Evolutionary conservation across 768 basidiomycete species (phyloP).

Genomic region (Agaricus blazei): DNA sequence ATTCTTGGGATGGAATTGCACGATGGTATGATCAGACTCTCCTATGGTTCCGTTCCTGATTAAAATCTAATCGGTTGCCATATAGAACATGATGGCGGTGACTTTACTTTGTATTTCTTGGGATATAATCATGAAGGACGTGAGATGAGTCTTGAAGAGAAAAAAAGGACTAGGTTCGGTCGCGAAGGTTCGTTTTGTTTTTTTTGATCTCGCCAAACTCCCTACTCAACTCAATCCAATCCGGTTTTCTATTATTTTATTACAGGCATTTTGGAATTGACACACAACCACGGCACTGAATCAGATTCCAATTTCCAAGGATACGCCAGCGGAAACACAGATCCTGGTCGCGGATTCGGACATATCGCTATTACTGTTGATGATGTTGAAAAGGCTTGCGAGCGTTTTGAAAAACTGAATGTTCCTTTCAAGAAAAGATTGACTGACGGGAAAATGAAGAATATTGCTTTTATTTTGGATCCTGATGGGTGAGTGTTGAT

Average conservation of each 20-base stretch:
- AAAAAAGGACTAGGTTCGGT: slow-evolving; percentile 38
- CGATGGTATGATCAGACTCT: slow-evolving; percentile 31
- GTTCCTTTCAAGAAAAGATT: slow-evolving; percentile 87
- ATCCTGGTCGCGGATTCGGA: slow-evolving; percentile 76
- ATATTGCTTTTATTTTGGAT: slow-evolving; percentile 82
- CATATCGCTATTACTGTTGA: slow-evolving; percentile 87
- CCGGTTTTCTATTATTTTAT: neutral
- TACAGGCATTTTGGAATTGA: slow-evolving; percentile 78
- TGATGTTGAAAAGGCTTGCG: slow-evolving; percentile 78
- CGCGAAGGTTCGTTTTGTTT: slow-evolving; percentile 54
- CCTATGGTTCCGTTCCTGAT: neutral
- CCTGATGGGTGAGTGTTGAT: slow-evolving; percentile 62
- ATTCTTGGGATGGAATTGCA: slow-evolving; percentile 76
- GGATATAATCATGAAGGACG: slow-evolving; percentile 64
- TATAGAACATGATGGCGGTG: slow-evolving; percentile 47
- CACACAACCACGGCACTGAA: slow-evolving; percentile 91
- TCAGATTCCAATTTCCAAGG: slow-evolving; percentile 70
- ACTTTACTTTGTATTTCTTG: slow-evolving; percentile 84
- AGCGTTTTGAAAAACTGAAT: slow-evolving; percentile 71
- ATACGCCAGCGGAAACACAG: slow-evolving; percentile 82
- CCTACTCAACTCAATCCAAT: no score
- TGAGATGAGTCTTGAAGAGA: slow-evolving; percentile 49
- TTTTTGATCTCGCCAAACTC: no score
- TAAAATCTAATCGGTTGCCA: slow-evolving; percentile 5
- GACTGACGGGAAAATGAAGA: slow-evolving; percentile 79